A percentile compares a stretch with the other conserved stretches of the same genome.
phyloP scores from a whole-genome alignment of 2,329 filamentous ascomycete genomes.

The Phialophora chinensis region DNA sequence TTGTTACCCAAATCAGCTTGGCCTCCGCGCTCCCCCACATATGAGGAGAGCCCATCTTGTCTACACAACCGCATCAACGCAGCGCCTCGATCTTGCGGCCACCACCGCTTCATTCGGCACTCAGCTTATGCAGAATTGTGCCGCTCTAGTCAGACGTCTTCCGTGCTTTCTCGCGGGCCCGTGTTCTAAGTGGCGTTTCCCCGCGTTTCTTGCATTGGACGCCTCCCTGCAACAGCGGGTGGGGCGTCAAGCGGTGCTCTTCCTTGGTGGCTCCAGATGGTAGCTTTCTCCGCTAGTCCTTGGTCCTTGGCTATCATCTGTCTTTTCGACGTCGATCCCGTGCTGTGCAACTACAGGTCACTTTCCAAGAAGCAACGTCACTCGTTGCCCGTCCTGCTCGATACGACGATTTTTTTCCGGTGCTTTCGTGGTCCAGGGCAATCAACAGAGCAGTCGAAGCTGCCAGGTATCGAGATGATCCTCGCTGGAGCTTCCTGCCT shows the following conservation, averaged over 20 bases:
- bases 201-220: conserved; percentile 33
- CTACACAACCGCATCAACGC: not conserved
- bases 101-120: conserved; percentile 14
- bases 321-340: conserved; percentile 19
- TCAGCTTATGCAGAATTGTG: conserved; percentile 25
- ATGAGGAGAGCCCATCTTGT: conserved; percentile 10
- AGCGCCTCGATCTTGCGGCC: conserved; percentile 3
- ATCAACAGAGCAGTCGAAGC: not conserved
- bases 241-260: conserved; percentile 14
- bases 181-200: conserved; percentile 24
- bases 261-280: conserved; percentile 15
- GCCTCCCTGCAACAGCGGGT: not conserved
- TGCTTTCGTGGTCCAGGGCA: not conserved
- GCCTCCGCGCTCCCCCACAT: conserved; percentile 18
- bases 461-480: conserved; percentile 7
- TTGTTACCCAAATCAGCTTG: conserved; percentile 15
- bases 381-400: conserved; percentile 7
- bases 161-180: conserved; percentile 5
- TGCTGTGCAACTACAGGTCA: conserved; percentile 2
- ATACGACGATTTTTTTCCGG: conserved; percentile 7
- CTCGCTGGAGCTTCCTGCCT: conserved; percentile 24
- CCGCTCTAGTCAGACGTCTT: conserved; percentile 9
- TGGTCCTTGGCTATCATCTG: conserved; percentile 7
- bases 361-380: conserved; percentile 2
- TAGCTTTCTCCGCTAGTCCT: conserved; percentile 13